Evolutionary conservation across 306 rosid genomes (phyloP).

Genomic region (Crataegus laevigata): DNA sequence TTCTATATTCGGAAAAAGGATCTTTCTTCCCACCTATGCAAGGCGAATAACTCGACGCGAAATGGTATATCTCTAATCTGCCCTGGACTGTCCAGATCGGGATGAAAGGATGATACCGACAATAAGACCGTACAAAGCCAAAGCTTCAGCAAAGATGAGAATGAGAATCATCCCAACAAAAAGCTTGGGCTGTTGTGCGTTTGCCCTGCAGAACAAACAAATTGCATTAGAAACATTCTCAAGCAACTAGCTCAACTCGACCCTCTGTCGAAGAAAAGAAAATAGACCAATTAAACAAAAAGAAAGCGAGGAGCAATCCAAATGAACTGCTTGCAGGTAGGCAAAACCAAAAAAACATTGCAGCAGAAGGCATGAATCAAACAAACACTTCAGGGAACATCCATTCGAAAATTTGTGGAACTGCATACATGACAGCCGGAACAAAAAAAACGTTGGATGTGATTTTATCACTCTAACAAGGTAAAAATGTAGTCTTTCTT

Average conservation of each 20-base stretch:
- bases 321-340: not conserved
- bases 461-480: not conserved
- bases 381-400: not conserved
- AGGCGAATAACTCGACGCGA: not conserved
- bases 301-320: not conserved
- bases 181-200: constrained; percentile 66
- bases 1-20: not conserved
- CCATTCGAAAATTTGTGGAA: not conserved
- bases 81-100: constrained; percentile 72
- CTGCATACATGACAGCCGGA: not conserved
- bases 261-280: not conserved
- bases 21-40: not conserved
- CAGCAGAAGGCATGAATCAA: not conserved
- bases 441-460: not conserved
- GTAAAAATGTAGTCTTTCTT: not conserved
- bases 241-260: not conserved
- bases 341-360: not conserved
- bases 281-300: not conserved
- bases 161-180: constrained; percentile 67
- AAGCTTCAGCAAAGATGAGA: constrained; percentile 71
- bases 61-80: constrained; percentile 33
- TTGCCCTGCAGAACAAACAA: constrained; percentile 33
- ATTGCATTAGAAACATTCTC: not conserved
- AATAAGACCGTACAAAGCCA: constrained; percentile 71
- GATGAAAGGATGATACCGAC: constrained; percentile 81